phyloP scores from a whole-genome alignment of 2,329 filamentous ascomycete species.

The Penicillium sp. region DNA sequence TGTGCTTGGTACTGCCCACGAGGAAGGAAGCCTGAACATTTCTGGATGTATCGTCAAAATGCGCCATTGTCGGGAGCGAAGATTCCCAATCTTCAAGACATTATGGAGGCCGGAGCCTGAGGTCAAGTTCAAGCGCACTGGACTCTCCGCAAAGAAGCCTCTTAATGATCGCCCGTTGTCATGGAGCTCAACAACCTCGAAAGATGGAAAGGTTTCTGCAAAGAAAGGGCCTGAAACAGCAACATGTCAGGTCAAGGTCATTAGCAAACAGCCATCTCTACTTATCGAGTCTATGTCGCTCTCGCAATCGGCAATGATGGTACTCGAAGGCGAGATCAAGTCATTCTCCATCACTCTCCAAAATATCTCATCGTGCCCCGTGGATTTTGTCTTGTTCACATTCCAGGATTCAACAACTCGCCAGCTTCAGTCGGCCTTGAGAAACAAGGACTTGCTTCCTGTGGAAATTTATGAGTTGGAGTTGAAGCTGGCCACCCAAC shows the following conservation, averaged over 20 bases:
- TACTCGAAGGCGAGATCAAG: constrained; percentile 85
- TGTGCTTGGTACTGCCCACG: constrained; percentile 68
- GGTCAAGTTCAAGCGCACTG: constrained; percentile 75
- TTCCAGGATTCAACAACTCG: constrained; percentile 86
- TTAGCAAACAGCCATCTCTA: constrained; percentile 76
- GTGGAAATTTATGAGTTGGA: constrained; percentile 87
- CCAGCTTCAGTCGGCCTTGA: constrained; percentile 73
- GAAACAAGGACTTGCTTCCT: constrained; percentile 74
- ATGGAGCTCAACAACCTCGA: constrained; percentile 48
- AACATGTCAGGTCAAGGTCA: constrained; percentile 67
- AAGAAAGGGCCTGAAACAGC: constrained; percentile 43
- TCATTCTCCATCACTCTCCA: constrained; percentile 77
- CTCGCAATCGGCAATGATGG: constrained; percentile 84
- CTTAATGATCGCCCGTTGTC: constrained; percentile 50
- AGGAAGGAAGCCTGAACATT: constrained; percentile 70
- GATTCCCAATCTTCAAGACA: constrained; percentile 80
- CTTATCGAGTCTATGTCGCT: constrained; percentile 75
- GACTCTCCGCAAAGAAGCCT: constrained; percentile 62
- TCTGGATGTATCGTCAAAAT: constrained; percentile 80
- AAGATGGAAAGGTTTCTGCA: constrained; percentile 36
- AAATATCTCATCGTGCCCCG: constrained; percentile 75
- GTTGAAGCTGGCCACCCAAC: constrained; percentile 73
- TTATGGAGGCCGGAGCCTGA: constrained; percentile 73
- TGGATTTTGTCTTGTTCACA: constrained; percentile 83
- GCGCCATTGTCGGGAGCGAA: constrained; percentile 76